Base-by-base conservation (phyloP, 192 early-diverging fungal genomes). In the Umbelopsis ramanniana region DNA sequence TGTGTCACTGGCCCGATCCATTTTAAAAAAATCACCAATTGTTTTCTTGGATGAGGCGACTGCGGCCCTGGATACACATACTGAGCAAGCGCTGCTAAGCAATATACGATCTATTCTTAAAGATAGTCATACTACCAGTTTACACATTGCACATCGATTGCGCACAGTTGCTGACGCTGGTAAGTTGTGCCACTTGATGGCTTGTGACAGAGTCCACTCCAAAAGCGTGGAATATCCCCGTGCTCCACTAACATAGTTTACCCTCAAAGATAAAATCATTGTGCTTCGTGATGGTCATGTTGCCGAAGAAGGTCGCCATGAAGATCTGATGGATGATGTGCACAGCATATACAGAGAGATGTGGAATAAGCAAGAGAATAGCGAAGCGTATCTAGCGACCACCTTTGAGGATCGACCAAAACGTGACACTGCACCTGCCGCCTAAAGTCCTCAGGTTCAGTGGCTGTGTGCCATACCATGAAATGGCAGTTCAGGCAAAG, bases 101-200 rank as follows among this genome's bases (percentile, higher is more conserved):
- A 96, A 98, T 72, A 96, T 97, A 68, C 88, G 94, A n/a, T 88
- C 88, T 15, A 88, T 96, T 0, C 78, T 96, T 19, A 91, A 91
- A 17, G 81, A 86, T 70, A 84, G 85, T 19, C 73, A 85, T 17
- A 84, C 92, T 67, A 98, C 97, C 7, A 94, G 93, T 54, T 87
- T 99, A 10, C 96, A 96, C 80, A 92, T 99, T 81, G 97, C 98
- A 0, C 98, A 99, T 76, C 84, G 96, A 4, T 76, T 99, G 76
- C 84, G 90, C 38, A 97, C 98, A 7, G 92, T 98, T 79, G 87
- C 89, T 69, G 92, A 95, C 74, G 94, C 92, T 47, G 87, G 87
- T 86, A 85, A 55, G 70, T 46, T 37, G 7, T 66, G 38, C 45
- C 6, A 15, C 46, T 68, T 43, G 6, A 43, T 43, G 40, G 6